Evolutionary conservation across 768 basidiomycete species (phyloP).

Genomic region (Guyanaporus albipodus): DNA sequence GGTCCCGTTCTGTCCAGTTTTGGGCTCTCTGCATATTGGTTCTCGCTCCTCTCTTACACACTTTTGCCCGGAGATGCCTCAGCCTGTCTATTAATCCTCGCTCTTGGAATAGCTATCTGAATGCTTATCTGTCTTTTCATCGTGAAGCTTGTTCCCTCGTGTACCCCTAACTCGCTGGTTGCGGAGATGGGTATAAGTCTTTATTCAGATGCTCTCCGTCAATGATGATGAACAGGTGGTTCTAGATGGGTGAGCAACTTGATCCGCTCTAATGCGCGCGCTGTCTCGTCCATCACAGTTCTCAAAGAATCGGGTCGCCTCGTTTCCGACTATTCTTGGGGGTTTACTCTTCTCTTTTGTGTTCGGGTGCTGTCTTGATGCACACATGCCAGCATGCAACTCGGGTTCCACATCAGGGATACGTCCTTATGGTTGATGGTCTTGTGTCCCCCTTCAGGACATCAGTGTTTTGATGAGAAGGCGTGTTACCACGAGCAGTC

Average conservation of each 20-base stretch:
- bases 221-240: constrained; percentile 86
- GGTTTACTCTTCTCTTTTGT: constrained; percentile 79
- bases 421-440: background rate
- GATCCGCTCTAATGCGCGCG: background rate
- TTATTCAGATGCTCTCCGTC: constrained; percentile 71
- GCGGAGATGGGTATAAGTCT: constrained; percentile 57
- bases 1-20: constrained; percentile 83
- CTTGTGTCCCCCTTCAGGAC: constrained; percentile 24
- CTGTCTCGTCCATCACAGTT: constrained; percentile 49
- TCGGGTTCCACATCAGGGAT: background rate
- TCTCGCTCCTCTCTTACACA: constrained; percentile 69
- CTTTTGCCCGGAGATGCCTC: constrained; percentile 77
- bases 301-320: constrained; percentile 81
- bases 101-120: constrained; percentile 72
- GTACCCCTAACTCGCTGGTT: constrained; percentile 28
- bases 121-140: constrained; percentile 77
- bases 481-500: constrained; percentile 56
- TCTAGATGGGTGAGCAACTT: constrained; percentile 66
- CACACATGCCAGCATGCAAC: constrained; percentile 42
- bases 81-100: constrained; percentile 69
- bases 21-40: constrained; percentile 88
- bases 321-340: constrained; percentile 69
- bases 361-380: constrained; percentile 79
- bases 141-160: constrained; percentile 64
- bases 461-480: constrained; percentile 53